Evolutionary conservation across 1,284 basidiomycete genomes (phyloP), one percentile per base, ranked within the genome.

Genomic region (Marasmius oreades): DNA sequence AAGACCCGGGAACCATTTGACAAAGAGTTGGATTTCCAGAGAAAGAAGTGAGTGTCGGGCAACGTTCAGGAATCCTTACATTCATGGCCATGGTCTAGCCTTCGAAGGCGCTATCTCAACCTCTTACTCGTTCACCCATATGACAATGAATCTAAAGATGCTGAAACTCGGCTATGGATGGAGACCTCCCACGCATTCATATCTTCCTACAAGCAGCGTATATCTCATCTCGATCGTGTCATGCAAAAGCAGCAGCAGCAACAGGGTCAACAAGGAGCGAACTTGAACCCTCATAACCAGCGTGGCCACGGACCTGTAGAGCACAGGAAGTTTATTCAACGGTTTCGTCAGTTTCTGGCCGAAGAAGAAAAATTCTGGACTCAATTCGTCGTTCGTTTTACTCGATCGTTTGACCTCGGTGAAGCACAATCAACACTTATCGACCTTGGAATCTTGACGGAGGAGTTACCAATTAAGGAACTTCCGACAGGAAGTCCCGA

Each of bases 331-430:
- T 80, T 93, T 23, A 72, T 93, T n/a, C 86, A 92, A 53, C 84
- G 90, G 42, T 97, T 97, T 73, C 81, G 89, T 44, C 85, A 92
- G 63, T 95, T 94, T 64, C 82, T 98, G 11, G 79, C 84, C 0
- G 84, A 89, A 36, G 95, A 98, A 69, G 90, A 94, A 68, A 86
- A 85, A 61, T 96, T 95, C 70, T 98, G 93, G 86, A 82, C 80
- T 18, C 81, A 85, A 55, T 78, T 97, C 18, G 78, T 93, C 51
- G 73, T 84, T 26, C 83, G 92, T 33, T 76, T 93, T 59, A 84
- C 85, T 42, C 78, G 82, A 42, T 79, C 86, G 20, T 93, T 93
- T 62, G 77, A 73, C 14, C 75, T 92, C 16, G 73, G 77, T 34
- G 84, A 88, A 63, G 85, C 84, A 1, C 74, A 78, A 20, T 65